Evolutionary conservation across 2,329 filamentous ascomycete genomes (phyloP).

Genomic region (Fusarium duplospermum): DNA sequence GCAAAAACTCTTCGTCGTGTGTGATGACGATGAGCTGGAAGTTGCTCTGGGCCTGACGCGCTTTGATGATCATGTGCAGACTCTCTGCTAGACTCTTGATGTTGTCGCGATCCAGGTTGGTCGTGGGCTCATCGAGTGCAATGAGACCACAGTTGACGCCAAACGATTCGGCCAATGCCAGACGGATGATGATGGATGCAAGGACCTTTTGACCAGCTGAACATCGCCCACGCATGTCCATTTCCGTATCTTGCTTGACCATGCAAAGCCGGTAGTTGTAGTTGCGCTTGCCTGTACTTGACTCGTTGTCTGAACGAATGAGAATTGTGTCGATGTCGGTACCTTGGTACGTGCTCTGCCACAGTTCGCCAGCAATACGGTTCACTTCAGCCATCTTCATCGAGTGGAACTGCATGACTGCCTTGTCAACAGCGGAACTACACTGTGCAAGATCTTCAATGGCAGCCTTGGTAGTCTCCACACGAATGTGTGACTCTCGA

Average conservation of each 20-base stretch:
- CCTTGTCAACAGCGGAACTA: conserved; percentile 86
- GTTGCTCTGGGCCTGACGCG: conserved; percentile 86
- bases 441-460: conserved; percentile 91
- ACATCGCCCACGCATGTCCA: conserved; percentile 99
- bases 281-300: conserved; percentile 75
- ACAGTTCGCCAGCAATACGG: conserved; percentile 92
- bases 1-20: conserved; percentile 95
- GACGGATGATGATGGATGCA: conserved; percentile 95
- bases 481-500: conserved; percentile 88
- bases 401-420: conserved; percentile 96
- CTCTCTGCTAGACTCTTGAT: conserved; percentile 89
- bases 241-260: conserved; percentile 96
- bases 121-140: conserved; percentile 96
- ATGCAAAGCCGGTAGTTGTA: conserved; percentile 99
- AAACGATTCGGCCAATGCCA: conserved; percentile 96
- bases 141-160: conserved; percentile 96
- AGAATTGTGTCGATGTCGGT: conserved; percentile 97
- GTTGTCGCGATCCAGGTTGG: conserved; percentile 95
- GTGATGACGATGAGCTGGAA: conserved; percentile 99
- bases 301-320: conserved; percentile 92
- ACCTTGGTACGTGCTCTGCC: conserved; percentile 95
- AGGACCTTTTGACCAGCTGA: conserved; percentile 97
- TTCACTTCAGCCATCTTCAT: conserved; percentile 99
- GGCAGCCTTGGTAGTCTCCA: conserved; percentile 91
- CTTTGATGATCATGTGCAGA: conserved; percentile 86